Percentiles rank a stretch among this genome's conserved stretches.
phyloP scores from a whole-genome alignment of 176 grass and related monocot species.

The Raddia distichophylla region DNA sequence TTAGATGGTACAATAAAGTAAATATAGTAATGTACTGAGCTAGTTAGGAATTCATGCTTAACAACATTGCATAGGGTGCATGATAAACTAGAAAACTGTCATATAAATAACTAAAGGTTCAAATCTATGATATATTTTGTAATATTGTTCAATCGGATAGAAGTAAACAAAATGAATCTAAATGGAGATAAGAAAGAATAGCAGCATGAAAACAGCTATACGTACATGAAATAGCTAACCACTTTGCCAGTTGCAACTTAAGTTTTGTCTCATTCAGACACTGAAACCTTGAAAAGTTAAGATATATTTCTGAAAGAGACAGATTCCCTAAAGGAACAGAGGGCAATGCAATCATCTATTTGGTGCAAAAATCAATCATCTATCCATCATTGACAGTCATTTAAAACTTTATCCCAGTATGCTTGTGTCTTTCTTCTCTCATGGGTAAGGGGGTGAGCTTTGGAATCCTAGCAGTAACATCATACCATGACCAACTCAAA shows the following conservation, averaged over 20 bases:
- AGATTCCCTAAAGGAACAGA: not conserved
- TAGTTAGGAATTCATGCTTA: not conserved
- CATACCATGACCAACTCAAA: not conserved
- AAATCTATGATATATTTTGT: not conserved
- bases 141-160: not conserved
- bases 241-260: conserved; percentile 2
- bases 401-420: conserved; percentile 12
- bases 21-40: conserved; percentile 1
- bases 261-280: conserved; percentile 27
- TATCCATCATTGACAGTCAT: conserved; percentile 22
- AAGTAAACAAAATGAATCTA: conserved; percentile 14
- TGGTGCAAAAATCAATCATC: conserved; percentile 24
- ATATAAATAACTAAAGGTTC: not conserved
- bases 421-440: conserved; percentile 21
- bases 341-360: conserved; percentile 32
- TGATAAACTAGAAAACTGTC: conserved; percentile 5
- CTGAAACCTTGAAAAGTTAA: not conserved
- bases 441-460: conserved; percentile 21
- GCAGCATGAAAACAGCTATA: conserved; percentile 11
- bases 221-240: conserved; percentile 22
- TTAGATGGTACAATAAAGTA: conserved; percentile 1
- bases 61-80: not conserved
- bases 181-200: not conserved
- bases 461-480: not conserved
- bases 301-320: not conserved